Percentiles rank a stretch among this genome's conserved stretches.
These are phyloP conservation scores for Lactarius indigo DNA, from an alignment of 768 basidiomycete species.

Conservation along the genomic window DNA sequence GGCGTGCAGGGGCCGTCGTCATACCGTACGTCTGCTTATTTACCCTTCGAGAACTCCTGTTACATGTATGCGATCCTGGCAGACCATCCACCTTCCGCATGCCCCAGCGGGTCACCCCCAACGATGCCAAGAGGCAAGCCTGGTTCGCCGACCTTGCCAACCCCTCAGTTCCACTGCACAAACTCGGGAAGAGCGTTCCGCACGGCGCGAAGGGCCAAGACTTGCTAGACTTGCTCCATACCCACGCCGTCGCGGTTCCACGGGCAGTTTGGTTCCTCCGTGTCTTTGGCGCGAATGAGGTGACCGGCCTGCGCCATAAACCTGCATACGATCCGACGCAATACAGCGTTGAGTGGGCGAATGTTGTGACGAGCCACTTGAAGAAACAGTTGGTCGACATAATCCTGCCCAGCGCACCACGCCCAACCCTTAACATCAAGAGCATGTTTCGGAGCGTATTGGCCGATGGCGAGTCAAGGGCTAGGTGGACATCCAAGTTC, in stretches of 20 bases:
- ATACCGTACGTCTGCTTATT: constrained; percentile 54
- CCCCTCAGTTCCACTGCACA: constrained; percentile 73
- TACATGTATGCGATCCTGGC: neutral
- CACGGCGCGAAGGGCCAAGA: constrained; percentile 85
- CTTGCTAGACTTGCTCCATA: constrained; percentile 73
- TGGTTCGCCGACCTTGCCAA: constrained; percentile 86
- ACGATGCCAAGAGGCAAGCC: constrained; percentile 70
- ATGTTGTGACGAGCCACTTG: constrained; percentile 72
- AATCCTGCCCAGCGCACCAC: constrained; percentile 71
- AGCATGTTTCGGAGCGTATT: constrained; percentile 81
- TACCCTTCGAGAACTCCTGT: neutral
- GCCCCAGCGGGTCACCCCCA: constrained; percentile 78
- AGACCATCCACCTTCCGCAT: constrained; percentile 72
- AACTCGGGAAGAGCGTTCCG: constrained; percentile 80
- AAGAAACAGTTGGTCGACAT: constrained; percentile 82
- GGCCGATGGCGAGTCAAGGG: constrained; percentile 63
- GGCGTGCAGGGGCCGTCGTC: constrained; percentile 50
- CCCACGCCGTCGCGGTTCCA: constrained; percentile 70
- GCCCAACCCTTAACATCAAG: constrained; percentile 75
- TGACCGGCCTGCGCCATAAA: constrained; percentile 71
- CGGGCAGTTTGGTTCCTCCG: constrained; percentile 87
- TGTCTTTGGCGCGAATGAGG: constrained; percentile 85
- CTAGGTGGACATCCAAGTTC: constrained; percentile 76
- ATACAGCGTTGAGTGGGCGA: constrained; percentile 85
- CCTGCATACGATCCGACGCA: constrained; percentile 78